These are phyloP conservation scores for Chenopodium berlandieri DNA, from an alignment of 148 eudicot genomes.

Conservation along the genomic window DNA sequence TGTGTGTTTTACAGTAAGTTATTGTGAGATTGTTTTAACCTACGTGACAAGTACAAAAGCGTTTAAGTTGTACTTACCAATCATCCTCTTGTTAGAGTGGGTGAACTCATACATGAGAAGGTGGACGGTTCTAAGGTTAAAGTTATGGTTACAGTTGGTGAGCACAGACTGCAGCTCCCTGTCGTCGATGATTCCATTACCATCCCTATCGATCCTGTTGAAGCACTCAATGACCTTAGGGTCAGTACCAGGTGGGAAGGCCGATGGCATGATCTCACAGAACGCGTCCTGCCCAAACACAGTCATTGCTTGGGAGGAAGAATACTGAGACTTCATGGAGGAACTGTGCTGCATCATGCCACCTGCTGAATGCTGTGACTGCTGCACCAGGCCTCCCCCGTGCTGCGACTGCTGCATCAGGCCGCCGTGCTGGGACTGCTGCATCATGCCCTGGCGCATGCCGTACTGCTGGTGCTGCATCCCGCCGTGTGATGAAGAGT, in stretches of 20 bases:
- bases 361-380: background rate
- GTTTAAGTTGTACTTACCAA: constrained; percentile 15
- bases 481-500: background rate
- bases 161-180: constrained; percentile 34
- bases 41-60: background rate
- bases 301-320: background rate
- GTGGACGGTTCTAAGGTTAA: constrained; percentile 34
- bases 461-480: constrained; percentile 5
- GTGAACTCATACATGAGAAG: constrained; percentile 40
- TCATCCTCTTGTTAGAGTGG: constrained; percentile 17
- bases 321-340: background rate
- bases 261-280: constrained; percentile 25
- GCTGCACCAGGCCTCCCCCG: background rate
- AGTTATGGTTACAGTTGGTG: constrained; percentile 25
- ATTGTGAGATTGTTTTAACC: background rate
- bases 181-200: constrained; percentile 31
- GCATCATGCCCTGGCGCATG: constrained; percentile 9
- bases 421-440: constrained; percentile 1
- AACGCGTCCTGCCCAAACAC: constrained; percentile 31
- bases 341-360: constrained; percentile 12
- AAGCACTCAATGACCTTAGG: constrained; percentile 33
- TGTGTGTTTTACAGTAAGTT: background rate
- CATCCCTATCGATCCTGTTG: constrained; percentile 32
- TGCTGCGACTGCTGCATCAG: background rate
- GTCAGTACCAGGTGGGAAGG: constrained; percentile 39